These are phyloP conservation scores for Aspergillus latus DNA, from an alignment of 2,329 filamentous ascomycete species.

Conservation along the genomic window DNA sequence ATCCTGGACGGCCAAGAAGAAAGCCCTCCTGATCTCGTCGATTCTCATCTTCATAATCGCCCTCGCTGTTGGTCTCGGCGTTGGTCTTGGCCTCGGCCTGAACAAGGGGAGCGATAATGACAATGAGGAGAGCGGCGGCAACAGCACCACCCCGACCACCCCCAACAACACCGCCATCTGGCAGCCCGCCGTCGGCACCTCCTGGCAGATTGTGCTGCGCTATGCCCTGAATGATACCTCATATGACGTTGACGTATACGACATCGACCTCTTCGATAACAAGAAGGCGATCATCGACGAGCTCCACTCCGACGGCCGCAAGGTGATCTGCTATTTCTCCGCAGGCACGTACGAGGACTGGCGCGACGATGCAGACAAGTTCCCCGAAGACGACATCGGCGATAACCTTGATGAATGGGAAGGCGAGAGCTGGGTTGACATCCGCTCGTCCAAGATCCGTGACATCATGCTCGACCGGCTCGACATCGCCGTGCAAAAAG, in stretches of 20 bases:
- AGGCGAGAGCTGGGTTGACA: constrained; percentile 66
- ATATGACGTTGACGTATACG: constrained; percentile 57
- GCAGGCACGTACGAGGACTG: constrained; percentile 67
- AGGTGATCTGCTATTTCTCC: constrained; percentile 74
- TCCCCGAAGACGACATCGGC: constrained; percentile 58
- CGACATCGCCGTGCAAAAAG: constrained; percentile 58
- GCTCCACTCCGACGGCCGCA: constrained; percentile 55
- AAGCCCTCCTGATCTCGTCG: constrained; percentile 28
- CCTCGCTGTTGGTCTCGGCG: constrained; percentile 51
- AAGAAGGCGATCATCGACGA: constrained; percentile 46
- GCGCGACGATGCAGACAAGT: constrained; percentile 59
- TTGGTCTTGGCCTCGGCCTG: constrained; percentile 60
- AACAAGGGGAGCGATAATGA: constrained; percentile 32
- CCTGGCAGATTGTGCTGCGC: constrained; percentile 64
- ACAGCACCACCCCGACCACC: constrained; percentile 25
- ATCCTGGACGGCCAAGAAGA: constrained; percentile 36
- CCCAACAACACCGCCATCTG: constrained; percentile 41
- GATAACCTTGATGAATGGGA: constrained; percentile 62
- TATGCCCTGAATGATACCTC: constrained; percentile 44
- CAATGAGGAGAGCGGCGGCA: constrained; percentile 24
- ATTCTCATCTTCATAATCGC: constrained; percentile 50
- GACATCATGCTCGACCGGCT: constrained; percentile 64
- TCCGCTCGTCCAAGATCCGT: constrained; percentile 59
- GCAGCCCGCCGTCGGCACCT: constrained; percentile 53
- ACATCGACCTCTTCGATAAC: constrained; percentile 62